phyloP scores from a whole-genome alignment of 2,329 filamentous ascomycete species.

The Colletotrichum sp. region DNA sequence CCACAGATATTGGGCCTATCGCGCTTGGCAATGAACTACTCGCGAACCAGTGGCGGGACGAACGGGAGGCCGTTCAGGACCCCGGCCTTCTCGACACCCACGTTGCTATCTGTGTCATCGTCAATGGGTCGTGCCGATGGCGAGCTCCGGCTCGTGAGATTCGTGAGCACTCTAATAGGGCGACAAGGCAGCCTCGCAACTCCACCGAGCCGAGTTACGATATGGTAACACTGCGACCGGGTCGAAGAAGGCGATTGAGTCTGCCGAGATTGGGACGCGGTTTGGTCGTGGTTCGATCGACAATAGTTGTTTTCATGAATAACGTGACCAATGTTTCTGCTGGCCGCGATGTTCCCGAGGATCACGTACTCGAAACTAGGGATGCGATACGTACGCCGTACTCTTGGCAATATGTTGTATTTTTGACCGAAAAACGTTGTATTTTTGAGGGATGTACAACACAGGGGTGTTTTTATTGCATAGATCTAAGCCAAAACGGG shows the following conservation, averaged over 20 bases:
- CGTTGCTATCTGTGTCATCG: neutral
- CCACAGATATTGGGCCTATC: constrained; percentile 10
- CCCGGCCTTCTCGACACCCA: neutral
- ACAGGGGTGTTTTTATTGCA: too few relatives aligned
- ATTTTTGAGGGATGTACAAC: too few relatives aligned
- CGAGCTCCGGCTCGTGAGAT: constrained; percentile 13
- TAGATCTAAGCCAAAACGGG: too few relatives aligned
- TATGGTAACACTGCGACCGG: neutral
- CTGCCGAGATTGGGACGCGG: neutral
- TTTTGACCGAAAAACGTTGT: too few relatives aligned
- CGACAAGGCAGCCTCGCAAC: neutral
- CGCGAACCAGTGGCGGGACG: neutral
- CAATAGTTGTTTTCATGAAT: neutral
- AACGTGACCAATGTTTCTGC: neutral
- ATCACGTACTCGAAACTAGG: neutral
- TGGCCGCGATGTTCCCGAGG: neutral
- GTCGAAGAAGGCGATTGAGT: neutral
- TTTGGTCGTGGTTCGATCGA: constrained; percentile 9
- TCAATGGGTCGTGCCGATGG: constrained; percentile 20
- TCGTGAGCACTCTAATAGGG: constrained; percentile 1
- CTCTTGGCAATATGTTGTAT: too few relatives aligned
- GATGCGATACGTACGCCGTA: too few relatives aligned
- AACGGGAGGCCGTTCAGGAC: constrained; percentile 10
- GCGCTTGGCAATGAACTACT: constrained; percentile 14
- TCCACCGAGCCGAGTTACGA: neutral